phyloP scores from a whole-genome alignment of 1,284 basidiomycete genomes.

The Trichosporon faecale region DNA sequence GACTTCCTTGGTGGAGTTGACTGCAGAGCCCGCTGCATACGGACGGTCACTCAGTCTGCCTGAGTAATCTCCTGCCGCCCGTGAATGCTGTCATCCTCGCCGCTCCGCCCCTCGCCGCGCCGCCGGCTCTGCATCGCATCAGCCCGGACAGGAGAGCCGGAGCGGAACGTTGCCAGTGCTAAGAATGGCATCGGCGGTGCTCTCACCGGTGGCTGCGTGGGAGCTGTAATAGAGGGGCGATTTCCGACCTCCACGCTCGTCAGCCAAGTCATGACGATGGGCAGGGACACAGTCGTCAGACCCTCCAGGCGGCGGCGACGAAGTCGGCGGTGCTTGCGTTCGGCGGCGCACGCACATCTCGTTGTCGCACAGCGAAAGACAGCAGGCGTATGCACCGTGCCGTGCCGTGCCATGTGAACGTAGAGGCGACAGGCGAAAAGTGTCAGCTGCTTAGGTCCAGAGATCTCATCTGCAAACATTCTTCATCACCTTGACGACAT shows the following conservation, averaged over 20 bases:
- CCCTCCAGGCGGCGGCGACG: not conserved
- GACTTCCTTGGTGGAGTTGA: not conserved
- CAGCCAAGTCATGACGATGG: not conserved
- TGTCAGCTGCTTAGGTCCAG: not conserved
- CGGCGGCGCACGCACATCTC: not conserved
- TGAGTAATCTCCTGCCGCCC: not conserved
- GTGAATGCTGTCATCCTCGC: not conserved
- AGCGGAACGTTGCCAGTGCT: not conserved
- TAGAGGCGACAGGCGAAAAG: not conserved
- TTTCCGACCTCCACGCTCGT: not conserved
- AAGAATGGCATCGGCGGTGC: not conserved
- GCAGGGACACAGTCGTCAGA: not conserved
- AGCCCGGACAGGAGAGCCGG: not conserved
- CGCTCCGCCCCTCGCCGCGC: not conserved
- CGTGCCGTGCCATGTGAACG: not conserved
- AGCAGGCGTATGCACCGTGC: not conserved
- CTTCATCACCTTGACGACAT: not conserved
- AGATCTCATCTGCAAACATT: not conserved
- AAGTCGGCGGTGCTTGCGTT: not conserved
- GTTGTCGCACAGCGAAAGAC: not conserved
- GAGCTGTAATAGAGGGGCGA: not conserved
- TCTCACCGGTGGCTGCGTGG: not conserved
- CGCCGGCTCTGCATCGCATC: not conserved
- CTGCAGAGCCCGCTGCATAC: not conserved
- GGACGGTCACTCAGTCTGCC: not conserved